Conservation (phyloP, 805 yeast genomes). For the Wickerhamiella azymoides region DNA sequence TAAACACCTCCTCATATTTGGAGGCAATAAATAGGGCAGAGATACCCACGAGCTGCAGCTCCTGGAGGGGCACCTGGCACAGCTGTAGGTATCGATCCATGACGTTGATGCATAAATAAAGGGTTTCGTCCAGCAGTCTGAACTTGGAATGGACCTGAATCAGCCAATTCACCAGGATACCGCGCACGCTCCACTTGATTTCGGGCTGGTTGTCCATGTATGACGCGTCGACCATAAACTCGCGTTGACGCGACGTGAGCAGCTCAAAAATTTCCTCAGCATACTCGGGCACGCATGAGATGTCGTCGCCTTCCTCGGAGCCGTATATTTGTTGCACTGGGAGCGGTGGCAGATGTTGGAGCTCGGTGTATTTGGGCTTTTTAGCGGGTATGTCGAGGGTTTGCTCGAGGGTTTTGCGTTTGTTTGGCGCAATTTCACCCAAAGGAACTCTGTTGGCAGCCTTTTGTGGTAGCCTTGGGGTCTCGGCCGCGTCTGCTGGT, state of each 20-base stretch:
- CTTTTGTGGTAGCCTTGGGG: background rate
- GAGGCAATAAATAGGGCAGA: conserved; percentile 82
- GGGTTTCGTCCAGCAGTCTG: conserved; percentile 71
- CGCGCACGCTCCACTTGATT: conserved; percentile 69
- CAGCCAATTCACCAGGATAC: conserved; percentile 85
- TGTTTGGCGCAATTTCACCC: background rate
- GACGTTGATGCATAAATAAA: conserved; percentile 66
- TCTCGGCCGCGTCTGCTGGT: background rate
- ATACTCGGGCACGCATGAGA: conserved; percentile 83
- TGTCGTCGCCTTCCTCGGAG: conserved; percentile 28
- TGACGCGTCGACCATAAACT: conserved; percentile 46
- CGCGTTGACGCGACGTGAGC: conserved; percentile 54
- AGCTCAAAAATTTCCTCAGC: conserved; percentile 76
- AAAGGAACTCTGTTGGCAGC: background rate
- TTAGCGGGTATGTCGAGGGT: background rate
- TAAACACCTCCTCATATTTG: conserved; percentile 80
- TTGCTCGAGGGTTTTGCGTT: background rate
- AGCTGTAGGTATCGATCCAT: conserved; percentile 78
- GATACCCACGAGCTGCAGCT: conserved; percentile 73
- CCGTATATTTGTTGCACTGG: conserved; percentile 22
- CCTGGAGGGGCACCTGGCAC: conserved; percentile 60
- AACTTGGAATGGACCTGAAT: conserved; percentile 79
- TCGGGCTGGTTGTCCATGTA: conserved; percentile 52
- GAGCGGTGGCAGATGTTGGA: background rate
- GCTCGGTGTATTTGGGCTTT: background rate